phyloP scores from a whole-genome alignment of 2,329 filamentous ascomycete genomes.

The Aspergillus floridensis region DNA sequence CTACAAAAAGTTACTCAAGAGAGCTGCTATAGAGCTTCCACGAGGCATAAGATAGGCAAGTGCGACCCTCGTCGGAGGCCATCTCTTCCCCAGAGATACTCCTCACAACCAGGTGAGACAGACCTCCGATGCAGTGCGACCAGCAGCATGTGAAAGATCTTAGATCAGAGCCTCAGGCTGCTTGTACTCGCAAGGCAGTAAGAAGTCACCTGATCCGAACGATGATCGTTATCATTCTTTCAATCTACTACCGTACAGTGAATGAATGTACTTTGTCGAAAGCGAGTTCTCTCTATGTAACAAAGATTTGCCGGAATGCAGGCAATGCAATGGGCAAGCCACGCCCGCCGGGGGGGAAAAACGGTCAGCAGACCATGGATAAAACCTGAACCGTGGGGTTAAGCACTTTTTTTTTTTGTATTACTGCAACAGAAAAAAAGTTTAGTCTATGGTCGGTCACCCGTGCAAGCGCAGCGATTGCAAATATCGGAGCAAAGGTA shows the following conservation, averaged over 20 bases:
- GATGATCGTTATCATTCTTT: no score
- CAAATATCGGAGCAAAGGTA: background rate
- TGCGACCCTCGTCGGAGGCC: background rate
- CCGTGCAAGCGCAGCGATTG: no score
- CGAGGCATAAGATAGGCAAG: no score
- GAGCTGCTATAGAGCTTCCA: no score
- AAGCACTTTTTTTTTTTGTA: background rate
- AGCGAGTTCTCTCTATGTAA: no score
- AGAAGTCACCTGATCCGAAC: background rate
- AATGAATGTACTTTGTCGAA: no score
- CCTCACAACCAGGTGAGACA: background rate
- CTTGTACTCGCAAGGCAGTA: background rate
- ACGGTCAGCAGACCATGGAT: conserved; percentile 13
- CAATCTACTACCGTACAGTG: no score
- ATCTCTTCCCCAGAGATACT: background rate
- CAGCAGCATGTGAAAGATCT: conserved; percentile 11
- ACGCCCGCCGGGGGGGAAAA: background rate
- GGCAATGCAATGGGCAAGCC: no score
- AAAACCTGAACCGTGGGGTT: conserved; percentile 19
- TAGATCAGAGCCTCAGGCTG: background rate
- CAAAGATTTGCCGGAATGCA: no score
- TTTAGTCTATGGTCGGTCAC: no score
- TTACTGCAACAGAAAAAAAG: no score
- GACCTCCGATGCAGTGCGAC: background rate
- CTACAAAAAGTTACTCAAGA: no score